phyloP scores from a whole-genome alignment of 2,329 filamentous ascomycete genomes.

The Sclerotinia glacialis region DNA sequence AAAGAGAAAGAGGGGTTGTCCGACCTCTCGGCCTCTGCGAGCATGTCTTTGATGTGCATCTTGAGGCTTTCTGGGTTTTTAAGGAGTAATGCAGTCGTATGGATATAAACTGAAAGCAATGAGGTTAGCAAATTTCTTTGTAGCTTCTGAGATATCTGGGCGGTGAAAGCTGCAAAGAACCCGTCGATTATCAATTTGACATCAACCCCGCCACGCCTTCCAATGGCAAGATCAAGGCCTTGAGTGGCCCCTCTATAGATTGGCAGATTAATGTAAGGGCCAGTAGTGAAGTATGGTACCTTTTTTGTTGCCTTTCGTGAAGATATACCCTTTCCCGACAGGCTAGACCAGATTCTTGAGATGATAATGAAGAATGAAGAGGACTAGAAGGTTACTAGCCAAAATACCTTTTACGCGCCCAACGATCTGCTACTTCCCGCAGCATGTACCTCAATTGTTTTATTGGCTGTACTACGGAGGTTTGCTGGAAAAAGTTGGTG shows the following conservation, averaged over 20 bases:
- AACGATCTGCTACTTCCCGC: slow-evolving; percentile 51
- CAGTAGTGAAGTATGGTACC: slow-evolving; percentile 3
- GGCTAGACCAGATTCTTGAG: slow-evolving; percentile 10
- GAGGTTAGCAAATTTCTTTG: slow-evolving; percentile 18
- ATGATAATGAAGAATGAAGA: slow-evolving; percentile 18
- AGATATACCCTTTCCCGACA: neutral
- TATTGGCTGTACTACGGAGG: slow-evolving; percentile 9
- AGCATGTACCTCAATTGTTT: slow-evolving; percentile 46
- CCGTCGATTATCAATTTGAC: slow-evolving; percentile 1
- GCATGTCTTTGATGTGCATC: slow-evolving; percentile 96
- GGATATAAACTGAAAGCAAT: slow-evolving; percentile 19
- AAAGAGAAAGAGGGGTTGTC: slow-evolving; percentile 92
- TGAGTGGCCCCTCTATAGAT: neutral
- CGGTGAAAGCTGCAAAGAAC: neutral
- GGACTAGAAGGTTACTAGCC: slow-evolving; percentile 38
- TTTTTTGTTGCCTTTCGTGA: slow-evolving; percentile 18
- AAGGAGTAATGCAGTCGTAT: slow-evolving; percentile 1
- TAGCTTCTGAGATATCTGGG: neutral
- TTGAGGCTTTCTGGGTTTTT: slow-evolving; percentile 41
- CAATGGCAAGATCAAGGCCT: neutral
- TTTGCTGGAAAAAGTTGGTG: neutral
- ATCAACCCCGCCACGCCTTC: slow-evolving; percentile 8
- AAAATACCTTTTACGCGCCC: slow-evolving; percentile 47
- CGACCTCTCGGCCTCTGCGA: slow-evolving; percentile 75
- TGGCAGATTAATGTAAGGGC: neutral